Conservation (phyloP, 1,139 yeast species). For the Saccharomyces hybrid region DNA sequence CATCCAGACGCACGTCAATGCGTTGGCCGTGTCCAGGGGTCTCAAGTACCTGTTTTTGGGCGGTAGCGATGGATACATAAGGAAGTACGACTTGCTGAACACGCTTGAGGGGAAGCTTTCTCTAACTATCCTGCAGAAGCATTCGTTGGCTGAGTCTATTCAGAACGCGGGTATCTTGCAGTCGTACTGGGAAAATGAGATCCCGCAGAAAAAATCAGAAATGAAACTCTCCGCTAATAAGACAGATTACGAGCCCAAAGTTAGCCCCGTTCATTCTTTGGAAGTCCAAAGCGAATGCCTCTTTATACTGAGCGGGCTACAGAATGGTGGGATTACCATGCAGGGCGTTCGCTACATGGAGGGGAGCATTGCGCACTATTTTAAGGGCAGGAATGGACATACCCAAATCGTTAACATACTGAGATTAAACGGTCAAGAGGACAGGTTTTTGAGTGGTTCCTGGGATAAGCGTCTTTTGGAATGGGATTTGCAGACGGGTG, state of each 20-base stretch:
- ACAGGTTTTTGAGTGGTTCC: conserved; percentile 65
- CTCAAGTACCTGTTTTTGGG: conserved; percentile 89
- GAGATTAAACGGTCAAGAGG: conserved; percentile 44
- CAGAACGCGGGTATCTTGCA: conserved; percentile 74
- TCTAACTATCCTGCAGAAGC: conserved; percentile 84
- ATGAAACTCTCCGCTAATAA: conserved; percentile 32
- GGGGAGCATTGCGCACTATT: conserved; percentile 73
- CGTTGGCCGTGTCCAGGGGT: conserved; percentile 72
- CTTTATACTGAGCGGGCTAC: conserved; percentile 80
- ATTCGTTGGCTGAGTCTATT: conserved; percentile 78
- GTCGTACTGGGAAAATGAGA: conserved; percentile 95
- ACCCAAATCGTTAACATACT: conserved; percentile 68
- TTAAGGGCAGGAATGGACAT: conserved; percentile 46
- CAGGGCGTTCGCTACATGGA: conserved; percentile 80
- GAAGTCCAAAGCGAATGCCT: conserved; percentile 77
- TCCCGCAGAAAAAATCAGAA: conserved; percentile 52
- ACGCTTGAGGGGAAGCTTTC: conserved; percentile 88
- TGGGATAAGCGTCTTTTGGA: conserved; percentile 82
- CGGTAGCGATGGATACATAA: conserved; percentile 90
- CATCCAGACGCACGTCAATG: conserved; percentile 60
- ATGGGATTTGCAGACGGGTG: conserved; percentile 84
- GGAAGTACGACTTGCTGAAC: conserved; percentile 79
- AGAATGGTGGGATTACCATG: conserved; percentile 77
- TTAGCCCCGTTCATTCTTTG: conserved; percentile 80
- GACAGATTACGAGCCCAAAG: conserved; percentile 52